phyloP scores from a whole-genome alignment of 805 yeast species.

The Candida lessepsii region DNA sequence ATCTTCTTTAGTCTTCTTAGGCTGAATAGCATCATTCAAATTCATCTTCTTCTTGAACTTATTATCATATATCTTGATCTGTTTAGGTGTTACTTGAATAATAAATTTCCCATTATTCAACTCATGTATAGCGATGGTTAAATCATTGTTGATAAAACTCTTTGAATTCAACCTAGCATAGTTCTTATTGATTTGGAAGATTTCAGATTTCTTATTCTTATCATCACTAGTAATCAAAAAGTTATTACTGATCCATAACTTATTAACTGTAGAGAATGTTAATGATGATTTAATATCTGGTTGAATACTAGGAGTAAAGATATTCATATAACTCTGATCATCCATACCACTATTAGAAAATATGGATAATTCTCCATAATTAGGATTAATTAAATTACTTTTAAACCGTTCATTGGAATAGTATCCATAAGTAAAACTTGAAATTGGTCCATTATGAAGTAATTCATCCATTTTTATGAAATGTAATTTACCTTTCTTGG shows the following conservation, averaged over 20 bases:
- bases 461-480: slow-evolving; percentile 54
- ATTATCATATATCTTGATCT: slow-evolving; percentile 58
- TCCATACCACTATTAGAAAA: slow-evolving; percentile 70
- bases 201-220: slow-evolving; percentile 60
- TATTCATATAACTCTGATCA: slow-evolving; percentile 51
- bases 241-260: slow-evolving; percentile 71
- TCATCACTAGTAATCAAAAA: slow-evolving; percentile 73
- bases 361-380: slow-evolving; percentile 61
- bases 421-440: slow-evolving; percentile 64
- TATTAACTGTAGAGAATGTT: slow-evolving; percentile 67
- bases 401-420: slow-evolving; percentile 52
- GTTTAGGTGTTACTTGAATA: slow-evolving; percentile 71
- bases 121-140: slow-evolving; percentile 67
- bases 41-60: slow-evolving; percentile 54
- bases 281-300: slow-evolving; percentile 68
- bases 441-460: slow-evolving; percentile 69
- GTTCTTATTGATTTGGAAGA: slow-evolving; percentile 60
- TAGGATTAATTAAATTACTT: slow-evolving; percentile 69
- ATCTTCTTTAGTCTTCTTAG: not conserved
- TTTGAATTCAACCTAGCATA: slow-evolving; percentile 61
- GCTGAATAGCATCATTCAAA: slow-evolving; percentile 35
- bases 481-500: slow-evolving; percentile 19
- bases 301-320: slow-evolving; percentile 65
- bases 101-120: slow-evolving; percentile 55
- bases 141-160: slow-evolving; percentile 60